Conservation (phyloP, 257 asterid genomes). For the Solanum ahanhuiri region DNA sequence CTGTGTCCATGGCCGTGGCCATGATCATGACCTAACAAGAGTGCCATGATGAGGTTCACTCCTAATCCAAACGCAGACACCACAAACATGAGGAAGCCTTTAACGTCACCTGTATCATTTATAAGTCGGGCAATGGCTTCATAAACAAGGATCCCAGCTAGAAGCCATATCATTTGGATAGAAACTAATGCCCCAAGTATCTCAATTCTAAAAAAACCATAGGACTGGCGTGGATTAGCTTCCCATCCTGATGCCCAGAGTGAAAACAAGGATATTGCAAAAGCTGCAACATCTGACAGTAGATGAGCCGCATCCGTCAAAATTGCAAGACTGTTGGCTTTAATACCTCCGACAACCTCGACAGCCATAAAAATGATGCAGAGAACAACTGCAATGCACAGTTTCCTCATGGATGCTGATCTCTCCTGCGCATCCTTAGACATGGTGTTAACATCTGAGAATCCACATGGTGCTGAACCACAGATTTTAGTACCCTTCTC, state of each 20-base stretch:
- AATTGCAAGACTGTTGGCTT: conserved; percentile 87
- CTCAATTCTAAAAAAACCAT: conserved; percentile 84
- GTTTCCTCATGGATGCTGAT: conserved; percentile 61
- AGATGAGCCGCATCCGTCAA: conserved; percentile 88
- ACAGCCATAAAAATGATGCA: conserved; percentile 73
- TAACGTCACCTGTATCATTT: conserved; percentile 56
- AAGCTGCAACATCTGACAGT: conserved; percentile 87
- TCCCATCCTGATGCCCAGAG: conserved; percentile 98
- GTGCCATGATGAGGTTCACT: conserved; percentile 73
- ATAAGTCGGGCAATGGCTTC: conserved; percentile 72
- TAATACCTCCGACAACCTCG: conserved; percentile 76
- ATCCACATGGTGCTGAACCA: conserved; percentile 73
- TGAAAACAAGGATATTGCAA: conserved; percentile 80
- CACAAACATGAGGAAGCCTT: conserved; percentile 75
- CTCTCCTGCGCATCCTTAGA: conserved; percentile 68
- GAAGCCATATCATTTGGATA: conserved; percentile 92
- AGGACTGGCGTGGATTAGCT: conserved; percentile 89
- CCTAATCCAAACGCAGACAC: conserved; percentile 77
- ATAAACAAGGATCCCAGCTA: conserved; percentile 82
- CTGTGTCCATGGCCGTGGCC: conserved; percentile 41
- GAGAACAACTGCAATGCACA: conserved; percentile 50
- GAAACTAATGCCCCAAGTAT: conserved; percentile 83
- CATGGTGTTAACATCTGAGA: conserved; percentile 52
- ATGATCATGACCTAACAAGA: conserved; percentile 78
- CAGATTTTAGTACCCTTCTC: conserved; percentile 51